These are phyloP conservation scores for Amanita subjunquillea DNA, from an alignment of 768 basidiomycete species.

Conservation along the genomic window DNA sequence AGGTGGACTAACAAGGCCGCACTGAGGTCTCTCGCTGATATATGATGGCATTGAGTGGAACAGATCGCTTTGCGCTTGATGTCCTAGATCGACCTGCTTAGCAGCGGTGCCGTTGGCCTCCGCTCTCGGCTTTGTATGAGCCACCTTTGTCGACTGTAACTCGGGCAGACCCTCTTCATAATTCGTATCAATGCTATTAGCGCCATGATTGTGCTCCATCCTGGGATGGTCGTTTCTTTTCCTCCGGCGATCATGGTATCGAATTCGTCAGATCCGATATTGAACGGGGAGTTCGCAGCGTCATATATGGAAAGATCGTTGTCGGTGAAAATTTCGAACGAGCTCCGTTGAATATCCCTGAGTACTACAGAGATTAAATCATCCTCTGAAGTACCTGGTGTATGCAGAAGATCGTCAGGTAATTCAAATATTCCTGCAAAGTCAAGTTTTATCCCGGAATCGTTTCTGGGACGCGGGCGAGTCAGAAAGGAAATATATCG, in stretches of 20 bases:
- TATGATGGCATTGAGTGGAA: neutral
- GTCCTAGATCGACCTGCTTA: neutral
- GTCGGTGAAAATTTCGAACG: too few species aligned
- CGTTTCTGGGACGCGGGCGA: neutral
- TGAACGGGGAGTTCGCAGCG: neutral
- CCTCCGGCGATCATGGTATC: neutral
- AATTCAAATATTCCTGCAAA: neutral
- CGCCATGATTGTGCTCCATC: neutral
- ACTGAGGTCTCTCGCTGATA: neutral
- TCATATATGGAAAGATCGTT: neutral
- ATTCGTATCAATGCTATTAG: neutral
- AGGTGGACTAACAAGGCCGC: neutral
- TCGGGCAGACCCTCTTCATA: neutral
- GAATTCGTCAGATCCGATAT: neutral
- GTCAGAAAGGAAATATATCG: too few species aligned
- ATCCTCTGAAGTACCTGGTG: neutral
- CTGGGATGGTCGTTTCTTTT: neutral
- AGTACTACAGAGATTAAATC: neutral
- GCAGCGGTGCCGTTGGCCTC: neutral
- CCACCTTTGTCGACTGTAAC: neutral
- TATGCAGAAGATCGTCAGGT: neutral
- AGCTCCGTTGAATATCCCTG: neutral
- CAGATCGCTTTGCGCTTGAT: neutral
- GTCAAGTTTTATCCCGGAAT: neutral
- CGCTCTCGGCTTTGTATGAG: neutral